Percentiles rank a stretch among this genome's conserved stretches.
These are phyloP conservation scores for Scedosporium minutisporum DNA, from an alignment of 2,329 filamentous ascomycete species.

Conservation along the genomic window DNA sequence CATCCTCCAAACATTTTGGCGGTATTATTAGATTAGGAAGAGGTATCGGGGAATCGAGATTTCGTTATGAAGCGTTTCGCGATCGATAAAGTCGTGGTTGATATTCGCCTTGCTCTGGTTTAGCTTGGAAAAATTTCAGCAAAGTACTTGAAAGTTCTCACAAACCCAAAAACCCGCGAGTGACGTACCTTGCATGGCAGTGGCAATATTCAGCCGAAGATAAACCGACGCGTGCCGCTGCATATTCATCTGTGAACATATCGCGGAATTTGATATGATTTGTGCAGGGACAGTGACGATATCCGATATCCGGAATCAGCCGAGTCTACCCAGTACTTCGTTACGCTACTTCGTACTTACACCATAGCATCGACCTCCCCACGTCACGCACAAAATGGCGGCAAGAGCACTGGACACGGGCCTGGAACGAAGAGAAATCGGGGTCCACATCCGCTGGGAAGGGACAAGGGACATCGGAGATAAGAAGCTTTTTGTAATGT, in stretches of 20 bases:
- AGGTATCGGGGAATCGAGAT: neutral
- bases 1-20: slow-evolving; percentile 53
- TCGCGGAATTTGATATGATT: neutral
- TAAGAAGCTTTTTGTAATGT: too few species aligned
- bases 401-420: too few species aligned
- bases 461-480: too few species aligned
- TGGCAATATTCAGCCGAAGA: neutral
- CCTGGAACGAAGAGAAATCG: too few species aligned
- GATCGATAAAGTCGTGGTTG: neutral
- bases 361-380: too few species aligned
- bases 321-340: neutral
- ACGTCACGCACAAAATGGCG: too few species aligned
- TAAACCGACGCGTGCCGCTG: neutral
- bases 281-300: neutral
- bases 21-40: neutral
- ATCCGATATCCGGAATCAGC: slow-evolving; percentile 1
- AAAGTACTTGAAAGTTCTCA: neutral
- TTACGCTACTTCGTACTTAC: too few species aligned
- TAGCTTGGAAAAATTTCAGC: slow-evolving; percentile 2
- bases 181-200: neutral
- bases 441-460: too few species aligned
- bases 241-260: neutral
- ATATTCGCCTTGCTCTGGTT: neutral
- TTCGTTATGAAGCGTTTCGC: neutral
- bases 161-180: neutral